Conservation (phyloP, 2,329 filamentous ascomycete species). For the Lachnellula arida region DNA sequence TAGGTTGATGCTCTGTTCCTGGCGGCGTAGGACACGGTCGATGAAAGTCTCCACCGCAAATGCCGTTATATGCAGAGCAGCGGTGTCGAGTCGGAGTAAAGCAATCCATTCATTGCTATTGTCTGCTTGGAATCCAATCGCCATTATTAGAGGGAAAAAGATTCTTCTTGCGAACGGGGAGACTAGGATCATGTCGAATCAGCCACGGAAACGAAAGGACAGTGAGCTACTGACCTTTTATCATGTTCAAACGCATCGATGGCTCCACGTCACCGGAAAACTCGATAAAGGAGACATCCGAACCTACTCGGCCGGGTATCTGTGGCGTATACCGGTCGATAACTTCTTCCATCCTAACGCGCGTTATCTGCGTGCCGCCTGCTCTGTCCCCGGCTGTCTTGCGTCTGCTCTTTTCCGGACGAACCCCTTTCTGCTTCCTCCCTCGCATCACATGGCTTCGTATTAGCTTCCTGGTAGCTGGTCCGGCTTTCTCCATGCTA, state of each 20-base stretch:
- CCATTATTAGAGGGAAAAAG: conserved; percentile 32
- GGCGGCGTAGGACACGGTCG: conserved; percentile 19
- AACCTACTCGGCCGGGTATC: conserved; percentile 1
- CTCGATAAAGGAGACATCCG: conserved; percentile 24
- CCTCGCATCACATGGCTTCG: conserved; percentile 42
- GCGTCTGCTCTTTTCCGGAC: neutral
- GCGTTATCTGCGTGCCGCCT: neutral
- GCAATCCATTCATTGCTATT: conserved; percentile 25
- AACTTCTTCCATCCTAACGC: neutral
- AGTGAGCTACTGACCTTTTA: conserved; percentile 27
- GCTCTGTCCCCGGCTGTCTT: neutral
- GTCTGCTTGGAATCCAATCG: conserved; percentile 27
- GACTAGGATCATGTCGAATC: conserved; percentile 19
- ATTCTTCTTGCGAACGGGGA: conserved; percentile 30
- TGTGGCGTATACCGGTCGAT: conserved; percentile 18
- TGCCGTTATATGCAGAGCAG: conserved; percentile 34
- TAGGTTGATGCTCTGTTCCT: conserved; percentile 4
- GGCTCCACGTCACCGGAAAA: conserved; percentile 28
- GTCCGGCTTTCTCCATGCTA: conserved; percentile 27
- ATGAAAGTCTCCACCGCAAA: conserved; percentile 33
- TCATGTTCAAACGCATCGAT: conserved; percentile 21
- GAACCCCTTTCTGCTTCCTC: conserved; percentile 35
- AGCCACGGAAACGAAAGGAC: neutral
- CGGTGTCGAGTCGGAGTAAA: conserved; percentile 30
- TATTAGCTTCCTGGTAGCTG: conserved; percentile 36